Conservation (phyloP, 2,329 filamentous ascomycete genomes). For the Cryphonectria carpinicola region DNA sequence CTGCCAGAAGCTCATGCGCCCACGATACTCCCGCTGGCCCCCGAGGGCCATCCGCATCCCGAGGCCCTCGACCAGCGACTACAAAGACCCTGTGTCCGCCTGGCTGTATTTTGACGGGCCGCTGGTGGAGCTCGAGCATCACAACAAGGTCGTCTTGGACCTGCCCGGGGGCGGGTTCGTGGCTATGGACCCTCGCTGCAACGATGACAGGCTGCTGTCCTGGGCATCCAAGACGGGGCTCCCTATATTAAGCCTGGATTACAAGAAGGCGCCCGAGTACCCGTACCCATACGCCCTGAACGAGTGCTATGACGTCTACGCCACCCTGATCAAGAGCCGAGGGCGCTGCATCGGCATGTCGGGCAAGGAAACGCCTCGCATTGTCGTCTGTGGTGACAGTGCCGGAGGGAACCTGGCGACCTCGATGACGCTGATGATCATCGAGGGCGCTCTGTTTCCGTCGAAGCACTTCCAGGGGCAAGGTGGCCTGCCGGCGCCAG, state of each 20-base stretch:
- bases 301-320: conserved; percentile 86
- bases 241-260: conserved; percentile 90
- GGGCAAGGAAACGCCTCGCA: conserved; percentile 65
- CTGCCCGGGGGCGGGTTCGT: conserved; percentile 95
- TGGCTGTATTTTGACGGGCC: conserved; percentile 97
- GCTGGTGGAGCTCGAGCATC: conserved; percentile 73
- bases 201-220: conserved; percentile 90
- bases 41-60: conserved; percentile 85
- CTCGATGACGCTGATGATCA: conserved; percentile 83
- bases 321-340: conserved; percentile 70
- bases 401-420: conserved; percentile 82
- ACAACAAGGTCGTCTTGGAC: conserved; percentile 81
- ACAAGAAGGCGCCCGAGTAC: conserved; percentile 82
- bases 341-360: conserved; percentile 77
- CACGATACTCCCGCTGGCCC: conserved; percentile 77
- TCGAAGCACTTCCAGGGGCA: conserved; percentile 60
- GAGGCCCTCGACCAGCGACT: conserved; percentile 76
- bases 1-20: conserved; percentile 73
- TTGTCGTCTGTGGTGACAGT: conserved; percentile 79
- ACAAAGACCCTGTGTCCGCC: conserved; percentile 78
- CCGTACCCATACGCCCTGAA: conserved; percentile 86
- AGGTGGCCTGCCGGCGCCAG: conserved; percentile 70
- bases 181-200: conserved; percentile 92
- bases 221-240: conserved; percentile 90
- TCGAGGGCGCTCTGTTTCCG: conserved; percentile 70